A percentile compares a stretch with the other conserved stretches of the same genome.
These are phyloP conservation scores for Cenococcum geophilum DNA, from an alignment of 495 filamentous ascomycete genomes.

Conservation along the genomic window DNA sequence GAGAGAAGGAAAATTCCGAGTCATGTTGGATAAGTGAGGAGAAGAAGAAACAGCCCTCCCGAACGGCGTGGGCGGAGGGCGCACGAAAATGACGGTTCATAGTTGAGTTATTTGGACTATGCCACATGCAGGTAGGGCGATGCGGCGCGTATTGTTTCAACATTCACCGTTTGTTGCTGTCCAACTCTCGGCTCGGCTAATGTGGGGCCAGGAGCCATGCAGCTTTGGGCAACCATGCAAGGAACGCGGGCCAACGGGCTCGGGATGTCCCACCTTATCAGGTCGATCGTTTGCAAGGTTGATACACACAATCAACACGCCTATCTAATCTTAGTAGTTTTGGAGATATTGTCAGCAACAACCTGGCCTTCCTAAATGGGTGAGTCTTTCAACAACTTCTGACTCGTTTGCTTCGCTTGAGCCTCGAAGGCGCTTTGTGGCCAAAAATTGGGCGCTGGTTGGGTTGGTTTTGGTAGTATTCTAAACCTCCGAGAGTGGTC, in stretches of 20 bases:
- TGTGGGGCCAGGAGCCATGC: too few relatives aligned
- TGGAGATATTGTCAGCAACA: too few relatives aligned
- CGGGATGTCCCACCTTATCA: not conserved
- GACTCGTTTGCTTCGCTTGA: too few relatives aligned
- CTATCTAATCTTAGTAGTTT: not conserved
- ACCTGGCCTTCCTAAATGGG: too few relatives aligned
- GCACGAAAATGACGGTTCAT: not conserved
- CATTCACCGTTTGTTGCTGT: not conserved
- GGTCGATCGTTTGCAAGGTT: not conserved
- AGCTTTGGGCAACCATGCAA: not conserved
- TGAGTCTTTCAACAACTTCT: too few relatives aligned
- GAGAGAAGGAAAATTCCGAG: not conserved
- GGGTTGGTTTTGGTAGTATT: too few relatives aligned
- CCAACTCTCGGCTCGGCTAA: not conserved
- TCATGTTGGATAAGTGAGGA: not conserved
- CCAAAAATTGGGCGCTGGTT: too few relatives aligned
- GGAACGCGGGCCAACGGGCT: not conserved
- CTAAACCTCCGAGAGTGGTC: too few relatives aligned
- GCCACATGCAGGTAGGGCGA: not conserved
- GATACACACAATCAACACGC: not conserved
- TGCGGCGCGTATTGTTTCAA: not conserved
- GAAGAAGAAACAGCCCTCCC: not conserved
- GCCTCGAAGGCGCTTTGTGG: too few relatives aligned
- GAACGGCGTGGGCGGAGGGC: not conserved
- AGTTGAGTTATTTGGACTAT: not conserved